phyloP scores from a whole-genome alignment of 2,329 filamentous ascomycete genomes.

The Ophiostoma himal-ulmi region DNA sequence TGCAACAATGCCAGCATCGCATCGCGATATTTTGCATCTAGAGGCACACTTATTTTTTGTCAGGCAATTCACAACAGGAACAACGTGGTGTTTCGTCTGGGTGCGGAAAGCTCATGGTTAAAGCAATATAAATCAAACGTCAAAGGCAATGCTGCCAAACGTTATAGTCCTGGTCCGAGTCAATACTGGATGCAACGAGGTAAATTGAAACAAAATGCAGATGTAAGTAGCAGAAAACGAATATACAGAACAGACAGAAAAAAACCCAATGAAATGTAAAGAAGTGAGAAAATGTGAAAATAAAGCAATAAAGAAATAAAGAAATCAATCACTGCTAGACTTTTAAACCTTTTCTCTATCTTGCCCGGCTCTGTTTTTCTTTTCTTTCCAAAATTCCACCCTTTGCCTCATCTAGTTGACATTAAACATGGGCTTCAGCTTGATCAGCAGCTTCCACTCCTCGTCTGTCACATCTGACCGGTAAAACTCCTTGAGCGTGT shows the following conservation, averaged over 20 bases:
- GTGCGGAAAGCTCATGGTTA: no score
- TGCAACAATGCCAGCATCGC: no score
- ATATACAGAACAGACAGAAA: not conserved
- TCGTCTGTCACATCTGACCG: constrained; percentile 80
- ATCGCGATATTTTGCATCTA: not conserved
- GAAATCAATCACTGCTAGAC: constrained; percentile 4
- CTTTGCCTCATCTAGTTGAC: constrained; percentile 50
- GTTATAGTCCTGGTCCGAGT: no score
- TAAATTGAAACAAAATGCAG: no score
- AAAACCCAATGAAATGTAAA: not conserved
- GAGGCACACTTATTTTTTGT: not conserved
- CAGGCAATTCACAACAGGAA: not conserved
- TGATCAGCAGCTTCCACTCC: constrained; percentile 91
- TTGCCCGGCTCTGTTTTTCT: not conserved
- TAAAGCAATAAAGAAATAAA: not conserved
- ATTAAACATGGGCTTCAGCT: constrained; percentile 92
- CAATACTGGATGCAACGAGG: no score
- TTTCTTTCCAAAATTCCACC: not conserved
- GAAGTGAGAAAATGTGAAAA: not conserved
- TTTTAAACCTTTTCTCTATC: constrained; percentile 7
- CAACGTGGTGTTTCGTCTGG: no score
- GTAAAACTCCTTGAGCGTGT: constrained; percentile 95
- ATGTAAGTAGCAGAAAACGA: no score
- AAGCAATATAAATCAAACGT: no score
- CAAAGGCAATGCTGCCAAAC: no score